phyloP scores from a whole-genome alignment of 1,284 basidiomycete species.

The Trichosporon faecale region DNA sequence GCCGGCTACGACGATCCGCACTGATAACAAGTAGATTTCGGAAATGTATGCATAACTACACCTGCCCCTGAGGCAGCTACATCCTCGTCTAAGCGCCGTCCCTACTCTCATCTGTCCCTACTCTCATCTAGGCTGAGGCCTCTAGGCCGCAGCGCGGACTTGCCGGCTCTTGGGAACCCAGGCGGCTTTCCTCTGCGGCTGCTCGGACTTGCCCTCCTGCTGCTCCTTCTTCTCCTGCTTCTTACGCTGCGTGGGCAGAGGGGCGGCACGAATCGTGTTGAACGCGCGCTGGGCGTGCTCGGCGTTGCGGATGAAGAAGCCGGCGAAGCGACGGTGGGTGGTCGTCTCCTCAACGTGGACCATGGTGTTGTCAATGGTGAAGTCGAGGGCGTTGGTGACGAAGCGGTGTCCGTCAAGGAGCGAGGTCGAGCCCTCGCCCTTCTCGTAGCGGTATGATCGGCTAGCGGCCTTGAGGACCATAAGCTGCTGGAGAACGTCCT shows the following conservation, averaged over 20 bases:
- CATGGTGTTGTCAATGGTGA: constrained; percentile 89
- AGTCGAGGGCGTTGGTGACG: constrained; percentile 89
- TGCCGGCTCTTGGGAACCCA: constrained; percentile 36
- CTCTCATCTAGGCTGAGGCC: neutral
- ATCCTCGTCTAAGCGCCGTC: constrained; percentile 4
- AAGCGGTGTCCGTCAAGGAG: constrained; percentile 82
- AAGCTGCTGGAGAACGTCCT: constrained; percentile 91
- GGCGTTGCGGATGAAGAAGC: constrained; percentile 95
- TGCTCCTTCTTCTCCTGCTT: constrained; percentile 21
- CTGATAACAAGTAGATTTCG: neutral
- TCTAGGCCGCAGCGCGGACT: constrained; percentile 31
- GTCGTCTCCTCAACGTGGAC: constrained; percentile 93
- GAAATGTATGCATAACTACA: constrained; percentile 11
- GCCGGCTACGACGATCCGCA: neutral
- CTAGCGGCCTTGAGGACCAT: constrained; percentile 89
- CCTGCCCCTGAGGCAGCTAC: constrained; percentile 4
- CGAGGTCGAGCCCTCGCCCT: constrained; percentile 60
- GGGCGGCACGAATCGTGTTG: constrained; percentile 69
- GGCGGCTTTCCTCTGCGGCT: constrained; percentile 22
- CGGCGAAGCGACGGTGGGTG: constrained; percentile 84
- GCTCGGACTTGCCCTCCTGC: constrained; percentile 15
- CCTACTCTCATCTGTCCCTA: constrained; percentile 4
- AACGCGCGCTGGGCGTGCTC: constrained; percentile 81
- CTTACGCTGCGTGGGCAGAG: constrained; percentile 57
- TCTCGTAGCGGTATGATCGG: constrained; percentile 59